Evolutionary conservation across 345 rosid genomes (phyloP).

Genomic region (Salix viminalis): DNA sequence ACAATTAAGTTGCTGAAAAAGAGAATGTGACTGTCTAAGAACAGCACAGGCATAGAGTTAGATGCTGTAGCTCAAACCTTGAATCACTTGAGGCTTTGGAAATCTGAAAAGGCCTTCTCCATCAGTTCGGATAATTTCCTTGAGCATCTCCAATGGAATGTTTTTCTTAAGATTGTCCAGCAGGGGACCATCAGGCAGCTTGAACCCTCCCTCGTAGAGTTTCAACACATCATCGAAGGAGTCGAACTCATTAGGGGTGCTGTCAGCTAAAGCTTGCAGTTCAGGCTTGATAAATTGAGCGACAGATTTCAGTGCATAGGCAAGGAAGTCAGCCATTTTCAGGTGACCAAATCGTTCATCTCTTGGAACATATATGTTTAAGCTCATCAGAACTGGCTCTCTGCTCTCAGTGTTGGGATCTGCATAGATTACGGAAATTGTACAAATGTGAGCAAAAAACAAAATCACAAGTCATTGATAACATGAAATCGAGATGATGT

Average conservation of each 20-base stretch:
- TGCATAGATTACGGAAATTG: background rate
- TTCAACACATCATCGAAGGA: constrained; percentile 33
- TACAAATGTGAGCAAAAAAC: background rate
- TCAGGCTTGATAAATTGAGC: constrained; percentile 35
- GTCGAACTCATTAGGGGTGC: constrained; percentile 39
- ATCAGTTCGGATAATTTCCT: constrained; percentile 30
- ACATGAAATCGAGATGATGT: background rate
- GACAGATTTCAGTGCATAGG: constrained; percentile 31
- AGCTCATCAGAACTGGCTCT: constrained; percentile 25
- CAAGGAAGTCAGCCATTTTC: constrained; percentile 40
- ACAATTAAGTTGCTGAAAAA: background rate
- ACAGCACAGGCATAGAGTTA: background rate
- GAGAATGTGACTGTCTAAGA: background rate
- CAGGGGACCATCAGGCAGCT: constrained; percentile 24
- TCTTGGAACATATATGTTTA: constrained; percentile 35
- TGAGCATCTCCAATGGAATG: constrained; percentile 36
- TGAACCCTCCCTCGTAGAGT: constrained; percentile 36
- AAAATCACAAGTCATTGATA: background rate
- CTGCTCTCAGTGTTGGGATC: constrained; percentile 37
- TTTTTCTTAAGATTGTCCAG: constrained; percentile 18
- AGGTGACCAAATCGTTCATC: constrained; percentile 44
- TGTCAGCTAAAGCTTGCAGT: constrained; percentile 26
- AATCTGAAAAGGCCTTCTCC: constrained; percentile 32
- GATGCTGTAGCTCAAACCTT: constrained; percentile 19
- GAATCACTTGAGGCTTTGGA: constrained; percentile 38